Evolutionary conservation across 495 filamentous ascomycete species (phyloP).

Genomic region (Penicillium chermesinum): DNA sequence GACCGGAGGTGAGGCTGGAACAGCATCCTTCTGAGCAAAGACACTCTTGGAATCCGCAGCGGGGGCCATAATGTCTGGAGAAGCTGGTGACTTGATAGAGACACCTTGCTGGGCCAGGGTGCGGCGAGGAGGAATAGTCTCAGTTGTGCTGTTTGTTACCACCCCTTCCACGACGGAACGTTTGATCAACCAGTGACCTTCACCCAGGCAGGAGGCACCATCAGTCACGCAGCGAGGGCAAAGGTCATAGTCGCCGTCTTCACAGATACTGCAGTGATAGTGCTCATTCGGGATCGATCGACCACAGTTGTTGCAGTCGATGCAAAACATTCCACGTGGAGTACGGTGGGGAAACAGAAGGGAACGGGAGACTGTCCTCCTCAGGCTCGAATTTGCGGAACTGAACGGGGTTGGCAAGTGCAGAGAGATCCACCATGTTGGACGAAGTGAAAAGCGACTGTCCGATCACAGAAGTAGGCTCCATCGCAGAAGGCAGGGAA

Average conservation of each 20-base stretch:
- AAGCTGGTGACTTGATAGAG: slow-evolving; percentile 11
- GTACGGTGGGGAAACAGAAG: slow-evolving; percentile 31
- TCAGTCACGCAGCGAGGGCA: slow-evolving; percentile 72
- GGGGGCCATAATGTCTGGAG: slow-evolving; percentile 14
- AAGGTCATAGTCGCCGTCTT: slow-evolving; percentile 90
- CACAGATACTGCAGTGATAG: slow-evolving; percentile 92
- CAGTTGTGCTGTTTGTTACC: slow-evolving; percentile 79
- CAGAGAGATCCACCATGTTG: too few species aligned
- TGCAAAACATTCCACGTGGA: slow-evolving; percentile 45
- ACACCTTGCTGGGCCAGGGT: slow-evolving; percentile 14
- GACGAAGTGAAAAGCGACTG: not conserved
- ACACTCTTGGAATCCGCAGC: too few species aligned
- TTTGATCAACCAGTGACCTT: slow-evolving; percentile 91
- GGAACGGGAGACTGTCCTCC: slow-evolving; percentile 23
- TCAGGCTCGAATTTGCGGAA: slow-evolving; percentile 30
- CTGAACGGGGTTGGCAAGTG: too few species aligned
- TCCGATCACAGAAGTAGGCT: not conserved
- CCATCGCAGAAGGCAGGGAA: slow-evolving; percentile 6
- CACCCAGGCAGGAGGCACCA: slow-evolving; percentile 69
- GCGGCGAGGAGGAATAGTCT: slow-evolving; percentile 63
- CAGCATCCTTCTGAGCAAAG: too few species aligned
- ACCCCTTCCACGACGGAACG: slow-evolving; percentile 70
- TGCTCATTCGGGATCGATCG: slow-evolving; percentile 70
- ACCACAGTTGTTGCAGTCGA: slow-evolving; percentile 93
- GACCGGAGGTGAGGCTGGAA: not conserved